These are phyloP conservation scores for Mortierella hygrophila DNA, from an alignment of 192 early-diverging fungal species.

Conservation along the genomic window DNA sequence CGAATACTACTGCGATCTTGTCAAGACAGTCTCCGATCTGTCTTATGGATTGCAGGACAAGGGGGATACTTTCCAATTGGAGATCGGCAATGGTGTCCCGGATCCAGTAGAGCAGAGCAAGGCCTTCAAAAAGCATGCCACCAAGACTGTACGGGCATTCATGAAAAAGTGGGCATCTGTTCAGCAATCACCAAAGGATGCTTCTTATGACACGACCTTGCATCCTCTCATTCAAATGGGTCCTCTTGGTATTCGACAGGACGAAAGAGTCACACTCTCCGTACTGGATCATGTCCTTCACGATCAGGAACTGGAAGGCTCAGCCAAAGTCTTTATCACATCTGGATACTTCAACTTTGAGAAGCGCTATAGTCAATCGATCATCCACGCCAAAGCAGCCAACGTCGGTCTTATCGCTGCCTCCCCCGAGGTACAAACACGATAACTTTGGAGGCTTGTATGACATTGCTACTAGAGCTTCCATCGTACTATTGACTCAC, in stretches of 20 bases:
- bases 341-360: slow-evolving; percentile 98
- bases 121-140: slow-evolving; percentile 68
- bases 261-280: slow-evolving; percentile 72
- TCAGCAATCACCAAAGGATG: slow-evolving; percentile 21
- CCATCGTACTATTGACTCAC: not conserved
- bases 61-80: slow-evolving; percentile 14
- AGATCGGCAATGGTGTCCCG: slow-evolving; percentile 36
- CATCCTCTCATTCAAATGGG: slow-evolving; percentile 92
- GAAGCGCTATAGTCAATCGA: slow-evolving; percentile 68
- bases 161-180: slow-evolving; percentile 57
- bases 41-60: slow-evolving; percentile 64
- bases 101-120: slow-evolving; percentile 72
- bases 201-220: slow-evolving; percentile 72
- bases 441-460: not conserved
- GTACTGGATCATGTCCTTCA: slow-evolving; percentile 69
- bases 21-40: slow-evolving; percentile 71
- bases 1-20: slow-evolving; percentile 79
- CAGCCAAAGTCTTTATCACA: slow-evolving; percentile 77
- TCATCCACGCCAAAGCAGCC: slow-evolving; percentile 67
- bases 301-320: slow-evolving; percentile 24
- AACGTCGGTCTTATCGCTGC: slow-evolving; percentile 83
- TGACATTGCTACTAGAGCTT: not conserved
- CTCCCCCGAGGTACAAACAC: slow-evolving; percentile 79
- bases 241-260: slow-evolving; percentile 84
- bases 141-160: slow-evolving; percentile 63